A percentile compares a stretch with the other conserved stretches of the same genome.
These are phyloP conservation scores for Helicocarpus griseus DNA, from an alignment of 2,329 filamentous ascomycete species.

Conservation along the genomic window DNA sequence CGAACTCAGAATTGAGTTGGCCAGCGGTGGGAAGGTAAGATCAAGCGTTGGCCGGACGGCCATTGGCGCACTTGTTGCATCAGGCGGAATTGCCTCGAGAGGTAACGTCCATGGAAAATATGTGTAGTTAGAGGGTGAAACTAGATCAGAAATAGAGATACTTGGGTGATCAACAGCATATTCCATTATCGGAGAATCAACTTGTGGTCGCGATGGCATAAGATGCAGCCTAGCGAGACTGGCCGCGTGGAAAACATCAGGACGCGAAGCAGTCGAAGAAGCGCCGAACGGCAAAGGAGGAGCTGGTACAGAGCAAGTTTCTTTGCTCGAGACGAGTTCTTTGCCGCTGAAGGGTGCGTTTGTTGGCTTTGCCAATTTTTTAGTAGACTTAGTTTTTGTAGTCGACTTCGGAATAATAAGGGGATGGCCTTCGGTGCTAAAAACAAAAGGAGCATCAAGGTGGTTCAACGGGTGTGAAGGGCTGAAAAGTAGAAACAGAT, in stretches of 20 bases:
- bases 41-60: constrained; percentile 62
- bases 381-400: neutral
- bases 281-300: constrained; percentile 55
- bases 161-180: constrained; percentile 47
- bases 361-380: constrained; percentile 3
- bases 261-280: constrained; percentile 68
- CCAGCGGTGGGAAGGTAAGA: constrained; percentile 53
- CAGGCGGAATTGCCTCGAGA: constrained; percentile 57
- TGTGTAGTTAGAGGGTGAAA: constrained; percentile 64
- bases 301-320: constrained; percentile 55
- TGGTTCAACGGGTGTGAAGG: constrained; percentile 77
- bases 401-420: constrained; percentile 59
- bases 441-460: constrained; percentile 79
- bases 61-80: constrained; percentile 69
- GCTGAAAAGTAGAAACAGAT: constrained; percentile 86
- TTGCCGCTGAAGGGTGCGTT: constrained; percentile 5
- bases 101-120: constrained; percentile 93
- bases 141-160: constrained; percentile 44
- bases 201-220: constrained; percentile 50
- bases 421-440: constrained; percentile 92
- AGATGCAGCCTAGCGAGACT: constrained; percentile 73
- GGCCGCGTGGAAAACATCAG: constrained; percentile 81
- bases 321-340: constrained; percentile 15
- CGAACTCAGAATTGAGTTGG: constrained; percentile 37
- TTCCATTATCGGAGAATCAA: constrained; percentile 48